A percentile compares a stretch with the other conserved stretches of the same genome.
These are phyloP conservation scores for Rhizopogon vesiculosus DNA, from an alignment of 768 basidiomycete species.

Conservation along the genomic window DNA sequence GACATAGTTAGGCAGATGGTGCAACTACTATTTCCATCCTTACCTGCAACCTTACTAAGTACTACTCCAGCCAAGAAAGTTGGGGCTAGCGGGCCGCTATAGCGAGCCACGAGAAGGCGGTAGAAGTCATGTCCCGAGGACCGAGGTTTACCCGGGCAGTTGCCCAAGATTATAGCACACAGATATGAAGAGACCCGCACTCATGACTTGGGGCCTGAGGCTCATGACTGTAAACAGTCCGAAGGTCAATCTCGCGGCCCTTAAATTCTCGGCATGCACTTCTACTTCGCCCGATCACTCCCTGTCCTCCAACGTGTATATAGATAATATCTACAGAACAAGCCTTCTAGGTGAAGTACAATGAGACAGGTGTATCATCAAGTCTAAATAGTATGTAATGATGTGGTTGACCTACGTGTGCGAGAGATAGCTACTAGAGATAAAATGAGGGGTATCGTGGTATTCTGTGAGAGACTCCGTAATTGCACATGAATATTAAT, in stretches of 20 bases:
- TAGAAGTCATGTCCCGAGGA: not conserved
- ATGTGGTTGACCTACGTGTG: slow-evolving; percentile 14
- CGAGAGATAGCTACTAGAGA: slow-evolving; percentile 21
- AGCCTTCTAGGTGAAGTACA: slow-evolving; percentile 5
- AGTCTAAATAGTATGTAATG: slow-evolving; percentile 16
- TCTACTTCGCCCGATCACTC: not conserved
- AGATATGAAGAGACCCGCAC: not conserved
- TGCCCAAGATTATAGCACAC: not conserved
- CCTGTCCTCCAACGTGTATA: slow-evolving; percentile 4
- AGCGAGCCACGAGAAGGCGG: not conserved
- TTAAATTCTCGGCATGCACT: not conserved
- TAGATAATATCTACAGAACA: slow-evolving; percentile 18
- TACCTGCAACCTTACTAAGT: not conserved
- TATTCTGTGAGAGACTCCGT: slow-evolving; percentile 22
- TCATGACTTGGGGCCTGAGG: not conserved
- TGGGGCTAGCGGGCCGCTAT: not conserved
- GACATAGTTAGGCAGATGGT: slow-evolving; percentile 9
- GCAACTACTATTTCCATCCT: not conserved
- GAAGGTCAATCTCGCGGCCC: not conserved
- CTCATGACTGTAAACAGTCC: not conserved
- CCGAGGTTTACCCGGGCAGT: slow-evolving; percentile 15
- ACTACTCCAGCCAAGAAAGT: not conserved
- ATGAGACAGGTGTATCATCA: slow-evolving; percentile 5
- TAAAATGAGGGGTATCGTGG: slow-evolving; percentile 29
- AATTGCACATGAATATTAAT: slow-evolving; percentile 21